Evolutionary conservation across 108 stramenopile genomes (phyloP), one percentile per base, ranked within the genome.

Genomic region (Stephanodiscus triporus): DNA sequence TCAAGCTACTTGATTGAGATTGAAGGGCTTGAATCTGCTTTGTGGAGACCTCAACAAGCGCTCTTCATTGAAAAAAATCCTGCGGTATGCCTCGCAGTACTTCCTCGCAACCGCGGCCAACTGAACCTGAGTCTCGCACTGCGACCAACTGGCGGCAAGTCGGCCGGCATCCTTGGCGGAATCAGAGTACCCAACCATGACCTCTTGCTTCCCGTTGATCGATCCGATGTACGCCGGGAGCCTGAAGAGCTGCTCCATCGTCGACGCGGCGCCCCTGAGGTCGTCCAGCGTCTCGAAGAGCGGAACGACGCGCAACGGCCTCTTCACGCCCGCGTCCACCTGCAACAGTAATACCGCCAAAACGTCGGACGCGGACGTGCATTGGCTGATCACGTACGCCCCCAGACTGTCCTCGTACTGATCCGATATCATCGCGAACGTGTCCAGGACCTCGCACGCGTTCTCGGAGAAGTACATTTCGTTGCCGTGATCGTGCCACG

Each of bases 101-200:
- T 91, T 84, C 58, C 83, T 81, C n/a, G 91, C 89, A 9, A 94
- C 80, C 17, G 77, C 68, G 22, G 83, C 82, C 70, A 99, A 68
- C 72, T 85, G 71, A 61, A 96, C 94, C 84, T 99, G 96, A 3
- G 91, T 95, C 66, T 95, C 90, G 74, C 88, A 99, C 77, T 98
- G 98, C 6, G 97, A 95, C 96, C 96, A 99, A 26, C 83, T 91
- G 6, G 98, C 98, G 10, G 97, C 93, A 34, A 99, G 63, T 51
- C 95, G 90, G 50, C 98, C 98, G 17, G 98, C 98, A 85, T 99
- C 98, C 84, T 99, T 99, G 10, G 98, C 97, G 8, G 94, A 95
- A 73, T 99, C 98, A 27, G 84, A 86, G 82, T 99, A 99, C 30
- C 98, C 98, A 81, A 99, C 95, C 98, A 99, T 99, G 38, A 99